Conservation (phyloP, 306 rosid species). For the Trichosanthes cucumerina region DNA sequence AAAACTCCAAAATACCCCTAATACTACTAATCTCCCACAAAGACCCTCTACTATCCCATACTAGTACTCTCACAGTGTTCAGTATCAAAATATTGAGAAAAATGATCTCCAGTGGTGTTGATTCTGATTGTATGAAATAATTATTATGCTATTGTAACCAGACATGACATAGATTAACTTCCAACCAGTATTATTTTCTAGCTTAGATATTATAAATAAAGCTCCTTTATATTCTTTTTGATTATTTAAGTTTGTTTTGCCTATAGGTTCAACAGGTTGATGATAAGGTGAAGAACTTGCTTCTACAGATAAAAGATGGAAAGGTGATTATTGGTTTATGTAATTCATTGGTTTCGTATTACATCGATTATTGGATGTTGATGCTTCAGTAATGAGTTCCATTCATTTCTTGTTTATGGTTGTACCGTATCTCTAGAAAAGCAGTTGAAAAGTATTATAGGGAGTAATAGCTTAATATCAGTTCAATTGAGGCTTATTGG, state of each 20-base stretch:
- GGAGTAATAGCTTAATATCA: not conserved
- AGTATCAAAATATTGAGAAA: not conserved
- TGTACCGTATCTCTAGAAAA: not conserved
- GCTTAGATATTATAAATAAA: not conserved
- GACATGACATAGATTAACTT: not conserved
- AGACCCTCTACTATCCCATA: too few species aligned
- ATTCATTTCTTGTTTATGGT: not conserved
- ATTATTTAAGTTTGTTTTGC: constrained; percentile 1
- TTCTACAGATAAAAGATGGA: constrained; percentile 55
- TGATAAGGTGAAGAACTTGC: constrained; percentile 56
- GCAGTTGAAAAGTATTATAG: not conserved
- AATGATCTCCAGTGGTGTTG: not conserved
- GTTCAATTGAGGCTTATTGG: not conserved
- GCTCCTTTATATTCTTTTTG: not conserved
- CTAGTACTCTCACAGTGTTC: too few species aligned
- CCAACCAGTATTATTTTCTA: not conserved
- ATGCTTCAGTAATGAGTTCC: not conserved
- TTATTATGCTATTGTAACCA: not conserved
- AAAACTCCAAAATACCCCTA: too few species aligned
- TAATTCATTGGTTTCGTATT: not conserved
- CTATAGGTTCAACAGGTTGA: constrained; percentile 58
- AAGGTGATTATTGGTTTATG: constrained; percentile 30
- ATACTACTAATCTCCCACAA: too few species aligned
- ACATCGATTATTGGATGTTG: not conserved
- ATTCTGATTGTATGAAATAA: not conserved